phyloP scores from a whole-genome alignment of 768 basidiomycete species.

The Serendipita indica region DNA sequence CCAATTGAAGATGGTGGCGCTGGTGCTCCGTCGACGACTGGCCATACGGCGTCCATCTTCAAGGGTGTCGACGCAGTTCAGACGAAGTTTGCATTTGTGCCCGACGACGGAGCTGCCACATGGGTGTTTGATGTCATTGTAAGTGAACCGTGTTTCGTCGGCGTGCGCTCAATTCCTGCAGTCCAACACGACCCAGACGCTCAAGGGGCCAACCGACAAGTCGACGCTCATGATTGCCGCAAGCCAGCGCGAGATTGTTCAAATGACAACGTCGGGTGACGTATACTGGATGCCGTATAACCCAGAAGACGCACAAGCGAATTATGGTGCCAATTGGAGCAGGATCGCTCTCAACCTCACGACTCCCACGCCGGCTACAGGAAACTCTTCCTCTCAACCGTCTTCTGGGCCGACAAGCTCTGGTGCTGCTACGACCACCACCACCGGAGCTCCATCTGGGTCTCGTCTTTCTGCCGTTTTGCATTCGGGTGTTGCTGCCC shows the following conservation, averaged over 20 bases:
- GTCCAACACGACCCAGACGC: background rate
- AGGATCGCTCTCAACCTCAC: background rate
- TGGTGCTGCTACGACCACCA: background rate
- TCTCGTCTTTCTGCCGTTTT: background rate
- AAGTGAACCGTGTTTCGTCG: constrained; percentile 8
- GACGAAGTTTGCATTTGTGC: constrained; percentile 63
- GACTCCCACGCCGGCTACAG: background rate
- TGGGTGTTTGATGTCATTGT: constrained; percentile 63
- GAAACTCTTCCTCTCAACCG: background rate
- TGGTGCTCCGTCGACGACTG: constrained; percentile 51
- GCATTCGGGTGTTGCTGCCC: background rate
- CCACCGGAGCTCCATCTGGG: background rate
- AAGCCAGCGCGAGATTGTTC: background rate
- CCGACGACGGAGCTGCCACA: constrained; percentile 54
- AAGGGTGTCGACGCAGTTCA: constrained; percentile 44
- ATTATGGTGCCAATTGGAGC: background rate
- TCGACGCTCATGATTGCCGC: background rate
- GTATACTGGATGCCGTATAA: background rate
- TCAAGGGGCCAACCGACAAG: background rate
- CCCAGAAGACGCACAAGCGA: background rate
- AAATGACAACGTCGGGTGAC: background rate
- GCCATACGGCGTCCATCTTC: constrained; percentile 60
- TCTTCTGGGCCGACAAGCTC: background rate
- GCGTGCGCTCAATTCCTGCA: background rate
- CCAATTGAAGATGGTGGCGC: constrained; percentile 30